These are phyloP conservation scores for Endothia cerciana DNA, from an alignment of 2,329 filamentous ascomycete species.

Conservation along the genomic window DNA sequence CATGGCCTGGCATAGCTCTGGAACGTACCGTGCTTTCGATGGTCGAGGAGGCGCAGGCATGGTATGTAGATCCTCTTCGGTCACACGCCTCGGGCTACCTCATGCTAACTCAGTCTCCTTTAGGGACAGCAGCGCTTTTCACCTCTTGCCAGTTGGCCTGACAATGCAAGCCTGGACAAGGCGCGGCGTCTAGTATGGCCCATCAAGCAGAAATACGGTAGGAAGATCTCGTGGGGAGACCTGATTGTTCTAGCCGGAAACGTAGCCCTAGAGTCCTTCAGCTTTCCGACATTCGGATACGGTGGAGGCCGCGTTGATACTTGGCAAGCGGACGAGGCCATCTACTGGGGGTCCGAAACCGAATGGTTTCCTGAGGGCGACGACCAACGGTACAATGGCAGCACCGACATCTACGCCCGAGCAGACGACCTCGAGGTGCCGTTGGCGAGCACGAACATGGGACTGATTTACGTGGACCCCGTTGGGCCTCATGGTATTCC, in stretches of 20 bases:
- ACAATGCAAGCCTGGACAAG: slow-evolving; percentile 77
- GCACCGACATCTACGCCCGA: slow-evolving; percentile 57
- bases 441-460: slow-evolving; percentile 71
- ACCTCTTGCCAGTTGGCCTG: slow-evolving; percentile 77
- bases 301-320: slow-evolving; percentile 70
- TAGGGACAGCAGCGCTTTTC: slow-evolving; percentile 75
- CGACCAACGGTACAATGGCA: slow-evolving; percentile 64
- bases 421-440: slow-evolving; percentile 64
- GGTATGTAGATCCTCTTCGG: slow-evolving; percentile 16
- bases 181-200: slow-evolving; percentile 76
- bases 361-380: slow-evolving; percentile 70
- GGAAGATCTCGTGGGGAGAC: slow-evolving; percentile 78
- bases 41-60: slow-evolving; percentile 70
- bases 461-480: slow-evolving; percentile 82
- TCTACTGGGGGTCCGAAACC: slow-evolving; percentile 75
- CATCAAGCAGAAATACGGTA: slow-evolving; percentile 80
- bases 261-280: slow-evolving; percentile 75
- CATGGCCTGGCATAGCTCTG: slow-evolving; percentile 76
- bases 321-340: slow-evolving; percentile 73
- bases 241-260: slow-evolving; percentile 71
- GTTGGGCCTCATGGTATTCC: slow-evolving; percentile 75
- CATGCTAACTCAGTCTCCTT: background rate
- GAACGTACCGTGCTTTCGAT: slow-evolving; percentile 73
- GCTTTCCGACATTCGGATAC: slow-evolving; percentile 70
- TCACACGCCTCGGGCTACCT: background rate